phyloP scores from a whole-genome alignment of 2,329 filamentous ascomycete species.

The Blumeria hordei region DNA sequence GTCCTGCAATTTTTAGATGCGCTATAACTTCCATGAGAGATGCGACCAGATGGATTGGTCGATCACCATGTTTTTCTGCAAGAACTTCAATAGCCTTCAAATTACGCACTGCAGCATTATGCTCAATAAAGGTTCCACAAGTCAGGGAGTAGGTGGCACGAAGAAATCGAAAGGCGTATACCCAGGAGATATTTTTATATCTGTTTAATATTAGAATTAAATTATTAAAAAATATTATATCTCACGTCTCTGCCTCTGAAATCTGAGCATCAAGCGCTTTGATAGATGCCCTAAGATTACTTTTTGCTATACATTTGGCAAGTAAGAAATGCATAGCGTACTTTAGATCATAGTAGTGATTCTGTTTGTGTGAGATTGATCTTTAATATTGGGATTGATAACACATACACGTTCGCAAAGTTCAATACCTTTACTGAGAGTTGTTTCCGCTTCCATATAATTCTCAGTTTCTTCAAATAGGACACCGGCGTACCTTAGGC shows the following conservation, averaged over 20 bases:
- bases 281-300: slow-evolving; percentile 46
- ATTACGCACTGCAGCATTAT: slow-evolving; percentile 39
- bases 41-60: slow-evolving; percentile 38
- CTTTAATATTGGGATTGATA: slow-evolving; percentile 8
- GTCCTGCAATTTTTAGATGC: slow-evolving; percentile 36
- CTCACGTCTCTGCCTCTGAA: slow-evolving; percentile 39
- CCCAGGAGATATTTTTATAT: slow-evolving; percentile 45
- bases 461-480: slow-evolving; percentile 55
- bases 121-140: slow-evolving; percentile 32
- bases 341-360: slow-evolving; percentile 40
- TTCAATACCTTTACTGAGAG: slow-evolving; percentile 45
- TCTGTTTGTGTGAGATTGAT: slow-evolving; percentile 16
- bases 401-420: slow-evolving; percentile 36
- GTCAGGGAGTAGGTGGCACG: slow-evolving; percentile 46
- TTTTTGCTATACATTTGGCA: slow-evolving; percentile 43
- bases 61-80: slow-evolving; percentile 35
- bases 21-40: slow-evolving; percentile 45
- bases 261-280: slow-evolving; percentile 48
- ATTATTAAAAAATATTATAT: slow-evolving; percentile 2
- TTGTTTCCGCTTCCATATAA: slow-evolving; percentile 45
- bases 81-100: slow-evolving; percentile 36
- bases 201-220: slow-evolving; percentile 8
- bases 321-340: slow-evolving; percentile 57
- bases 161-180: slow-evolving; percentile 53
- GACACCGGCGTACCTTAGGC: slow-evolving; percentile 46